These are phyloP conservation scores for Talinum fruticosum DNA, from an alignment of 148 eudicot genomes.

Conservation along the genomic window DNA sequence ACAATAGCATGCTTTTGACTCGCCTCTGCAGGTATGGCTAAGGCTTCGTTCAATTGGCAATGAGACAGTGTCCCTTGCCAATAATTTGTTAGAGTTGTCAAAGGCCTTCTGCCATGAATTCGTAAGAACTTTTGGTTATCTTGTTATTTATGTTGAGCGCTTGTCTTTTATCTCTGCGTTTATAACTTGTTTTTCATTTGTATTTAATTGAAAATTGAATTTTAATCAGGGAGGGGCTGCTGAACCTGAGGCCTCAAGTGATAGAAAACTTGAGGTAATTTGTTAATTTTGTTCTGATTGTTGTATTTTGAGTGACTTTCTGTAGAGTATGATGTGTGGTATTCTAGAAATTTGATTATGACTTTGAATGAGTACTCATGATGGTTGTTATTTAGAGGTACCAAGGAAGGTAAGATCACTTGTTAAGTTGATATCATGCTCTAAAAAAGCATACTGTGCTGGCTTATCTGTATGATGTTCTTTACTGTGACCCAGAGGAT, in stretches of 20 bases:
- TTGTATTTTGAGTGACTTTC: background rate
- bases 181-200: background rate
- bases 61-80: constrained; percentile 68
- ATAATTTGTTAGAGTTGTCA: constrained; percentile 60
- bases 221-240: constrained; percentile 25
- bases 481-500: background rate
- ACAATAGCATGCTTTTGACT: constrained; percentile 3
- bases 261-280: constrained; percentile 28
- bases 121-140: constrained; percentile 36
- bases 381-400: background rate
- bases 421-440: background rate
- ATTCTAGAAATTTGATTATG: background rate
- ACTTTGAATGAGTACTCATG: background rate
- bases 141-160: background rate
- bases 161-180: background rate
- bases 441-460: background rate
- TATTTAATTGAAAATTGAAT: background rate
- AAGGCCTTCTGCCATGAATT: constrained; percentile 41
- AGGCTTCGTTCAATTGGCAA: constrained; percentile 65
- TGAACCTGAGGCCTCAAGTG: constrained; percentile 23
- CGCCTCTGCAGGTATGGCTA: constrained; percentile 54
- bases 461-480: background rate
- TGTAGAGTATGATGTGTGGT: background rate
- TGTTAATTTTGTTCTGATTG: background rate
- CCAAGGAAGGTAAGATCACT: background rate